Evolutionary conservation across 78 protist genomes (phyloP), one percentile per base, ranked within the genome.

Genomic region (Dictyostelium brefeldianum): DNA sequence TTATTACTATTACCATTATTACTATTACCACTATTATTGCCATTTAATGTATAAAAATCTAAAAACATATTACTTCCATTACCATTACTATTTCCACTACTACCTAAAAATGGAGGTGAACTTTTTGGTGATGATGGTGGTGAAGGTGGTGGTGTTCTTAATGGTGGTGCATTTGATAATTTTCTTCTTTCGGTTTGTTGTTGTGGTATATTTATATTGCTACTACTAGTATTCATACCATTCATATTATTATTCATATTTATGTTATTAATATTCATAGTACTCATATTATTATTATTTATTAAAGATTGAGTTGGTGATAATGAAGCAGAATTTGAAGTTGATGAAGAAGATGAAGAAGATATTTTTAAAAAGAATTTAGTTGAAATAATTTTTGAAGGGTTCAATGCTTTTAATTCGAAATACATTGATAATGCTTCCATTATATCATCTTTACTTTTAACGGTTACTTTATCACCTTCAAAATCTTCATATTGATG

Each of bases 81-180:
- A 7, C 18, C 12, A 17, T 12, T 22, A 15, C 29, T 1, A 18
- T 50, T 29, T 18, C 70, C 27, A 5, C 18, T 78, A 57, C n/a
- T 79, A 5, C 69, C 56, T 25, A 57, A 53, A 41, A n/a, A 31
- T 43, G 53, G 46, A 0, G 53, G 59, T 43, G 54, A 69, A 4
- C 10, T 31, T 25, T 41, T 50, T 29, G 83, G 53, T 36, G 81
- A 54, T 41, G 91, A 71, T 43, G 65, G 15, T 22, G 92, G 92
- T 62, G 92, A 85, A 25, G 92, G 92, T 25, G 92, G 92, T 41
- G 92, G 92, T 27, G 92, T 85, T 56, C 92, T 31, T 10, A 85
- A 36, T 47, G 92, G 92, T 46, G 92, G 92, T 56, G 92, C 83
- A 75, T 85, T 85, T 7, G 83, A 74, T 1, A 75, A n/a, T 50